Evolutionary conservation across 176 grass and related monocot genomes (phyloP).

Genomic region (Bromus sterilis): DNA sequence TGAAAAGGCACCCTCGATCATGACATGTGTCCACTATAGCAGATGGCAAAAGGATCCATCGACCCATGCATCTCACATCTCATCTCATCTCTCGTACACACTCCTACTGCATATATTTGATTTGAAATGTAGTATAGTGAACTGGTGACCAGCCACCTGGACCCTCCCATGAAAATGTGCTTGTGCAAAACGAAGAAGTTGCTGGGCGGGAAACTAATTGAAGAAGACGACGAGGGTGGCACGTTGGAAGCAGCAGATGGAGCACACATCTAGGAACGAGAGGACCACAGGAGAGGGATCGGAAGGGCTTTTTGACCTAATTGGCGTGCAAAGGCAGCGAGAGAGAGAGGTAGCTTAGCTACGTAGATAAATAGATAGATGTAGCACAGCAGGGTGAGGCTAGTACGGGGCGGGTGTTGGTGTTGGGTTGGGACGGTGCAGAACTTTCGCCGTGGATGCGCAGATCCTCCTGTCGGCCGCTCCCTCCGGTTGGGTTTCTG

Average conservation of each 20-base stretch:
- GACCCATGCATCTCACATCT: too few species aligned
- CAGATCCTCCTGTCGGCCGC: constrained; percentile 5
- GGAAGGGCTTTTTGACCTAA: neutral
- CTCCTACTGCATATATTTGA: too few species aligned
- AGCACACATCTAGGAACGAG: neutral
- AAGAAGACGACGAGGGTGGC: neutral
- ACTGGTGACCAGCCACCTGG: too few species aligned
- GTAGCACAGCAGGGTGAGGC: too few species aligned
- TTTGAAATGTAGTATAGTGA: too few species aligned
- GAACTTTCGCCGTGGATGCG: neutral
- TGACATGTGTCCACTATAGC: neutral
- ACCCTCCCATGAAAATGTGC: neutral
- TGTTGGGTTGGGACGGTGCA: neutral
- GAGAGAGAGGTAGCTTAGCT: too few species aligned
- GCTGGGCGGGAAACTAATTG: neutral
- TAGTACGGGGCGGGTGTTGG: neutral
- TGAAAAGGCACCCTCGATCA: neutral
- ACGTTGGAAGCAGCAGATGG: neutral
- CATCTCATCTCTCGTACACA: neutral
- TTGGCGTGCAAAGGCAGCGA: neutral
- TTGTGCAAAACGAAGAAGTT: neutral
- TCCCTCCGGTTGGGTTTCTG: neutral
- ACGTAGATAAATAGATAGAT: too few species aligned
- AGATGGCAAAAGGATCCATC: neutral
- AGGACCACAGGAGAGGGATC: neutral